These are phyloP conservation scores for Pyricularia pennisetigena DNA, from an alignment of 2,329 filamentous ascomycete species.

Conservation along the genomic window DNA sequence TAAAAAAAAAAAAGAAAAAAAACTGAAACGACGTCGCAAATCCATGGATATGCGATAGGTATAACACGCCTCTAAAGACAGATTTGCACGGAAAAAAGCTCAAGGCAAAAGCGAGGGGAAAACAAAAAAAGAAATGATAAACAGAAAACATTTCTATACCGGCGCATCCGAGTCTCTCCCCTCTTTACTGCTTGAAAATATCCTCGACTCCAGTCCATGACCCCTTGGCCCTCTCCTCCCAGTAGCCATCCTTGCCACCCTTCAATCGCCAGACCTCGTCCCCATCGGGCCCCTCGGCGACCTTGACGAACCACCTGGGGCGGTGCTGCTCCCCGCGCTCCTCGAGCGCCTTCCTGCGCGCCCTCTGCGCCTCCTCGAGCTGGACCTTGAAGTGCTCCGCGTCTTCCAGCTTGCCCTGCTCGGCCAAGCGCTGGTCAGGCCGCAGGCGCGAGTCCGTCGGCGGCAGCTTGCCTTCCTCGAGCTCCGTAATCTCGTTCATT, in stretches of 20 bases:
- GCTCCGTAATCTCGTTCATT: constrained; percentile 76
- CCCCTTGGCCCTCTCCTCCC: constrained; percentile 69
- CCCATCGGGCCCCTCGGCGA: constrained; percentile 45
- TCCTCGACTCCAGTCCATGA: constrained; percentile 51
- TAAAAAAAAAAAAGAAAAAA: not conserved
- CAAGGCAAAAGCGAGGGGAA: not conserved
- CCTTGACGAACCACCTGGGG: constrained; percentile 77
- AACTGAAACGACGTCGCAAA: not conserved
- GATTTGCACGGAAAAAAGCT: not conserved
- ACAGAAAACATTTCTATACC: not conserved
- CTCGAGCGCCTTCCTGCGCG: constrained; percentile 65
- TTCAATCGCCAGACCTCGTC: constrained; percentile 70
- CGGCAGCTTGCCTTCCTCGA: constrained; percentile 67
- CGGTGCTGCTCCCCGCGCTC: constrained; percentile 60
- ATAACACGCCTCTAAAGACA: not conserved
- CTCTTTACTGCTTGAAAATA: constrained; percentile 28
- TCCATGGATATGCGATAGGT: not conserved
- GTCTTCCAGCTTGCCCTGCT: constrained; percentile 70
- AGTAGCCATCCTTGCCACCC: constrained; percentile 79
- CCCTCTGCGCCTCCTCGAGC: constrained; percentile 79
- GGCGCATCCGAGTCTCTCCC: not conserved
- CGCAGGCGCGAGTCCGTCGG: constrained; percentile 75
- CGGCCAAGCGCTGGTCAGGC: constrained; percentile 79
- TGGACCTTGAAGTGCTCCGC: constrained; percentile 76
- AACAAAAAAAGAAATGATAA: not conserved